Evolutionary conservation across 495 filamentous ascomycete genomes (phyloP), one percentile per base, ranked within the genome.

Genomic region (Penicillium cinerascens): DNA sequence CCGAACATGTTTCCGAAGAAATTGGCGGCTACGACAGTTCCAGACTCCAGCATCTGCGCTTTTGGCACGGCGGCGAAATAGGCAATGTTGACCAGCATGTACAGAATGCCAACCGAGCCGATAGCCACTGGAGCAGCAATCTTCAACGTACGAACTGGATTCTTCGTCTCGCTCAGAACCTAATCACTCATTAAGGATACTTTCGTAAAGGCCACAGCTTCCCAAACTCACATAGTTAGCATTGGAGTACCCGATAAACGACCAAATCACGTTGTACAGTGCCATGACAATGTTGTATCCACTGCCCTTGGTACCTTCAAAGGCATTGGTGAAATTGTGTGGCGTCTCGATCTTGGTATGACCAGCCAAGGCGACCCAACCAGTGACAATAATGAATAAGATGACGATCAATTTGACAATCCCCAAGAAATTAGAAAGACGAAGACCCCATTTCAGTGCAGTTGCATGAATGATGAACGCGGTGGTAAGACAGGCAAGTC

Each of bases 1-100:
- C 85, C 84, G 52, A 87, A 85, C 43, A 88, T 78, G 51, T 88
- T 87, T 18, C 78, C 67, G 67, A 88, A 87, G 66, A 89, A 81
- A 1, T 77, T 58, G 0, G 82, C 84, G 2, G 84, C 86, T 17
- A 87, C 78, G 9, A 86, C 77, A 15, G 78, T 75, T 18, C 79
- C 80, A 0, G 81, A 82, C 4, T 70, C 69, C 8, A 82, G 67
- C 56, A 88, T 80, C 42, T 87, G 82, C 16, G 79, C 74, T 52
- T 82, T 83, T 18, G 82, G 76, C 6, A 88, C 83, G 0, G 82
- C 86, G 4, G 82, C 82, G 53, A 88, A 87, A 64, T 88, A 89
- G 49, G 86, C 85, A 43, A 89, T 80, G 67, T 89, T 88, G 59
- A 78, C 80, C 21, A 88, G 61, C 66, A 88, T 82, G 67, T 87